A percentile compares a stretch with the other conserved stretches of the same genome.
Conservation (phyloP, 768 basidiomycete species). For the Amanita exitialis region DNA sequence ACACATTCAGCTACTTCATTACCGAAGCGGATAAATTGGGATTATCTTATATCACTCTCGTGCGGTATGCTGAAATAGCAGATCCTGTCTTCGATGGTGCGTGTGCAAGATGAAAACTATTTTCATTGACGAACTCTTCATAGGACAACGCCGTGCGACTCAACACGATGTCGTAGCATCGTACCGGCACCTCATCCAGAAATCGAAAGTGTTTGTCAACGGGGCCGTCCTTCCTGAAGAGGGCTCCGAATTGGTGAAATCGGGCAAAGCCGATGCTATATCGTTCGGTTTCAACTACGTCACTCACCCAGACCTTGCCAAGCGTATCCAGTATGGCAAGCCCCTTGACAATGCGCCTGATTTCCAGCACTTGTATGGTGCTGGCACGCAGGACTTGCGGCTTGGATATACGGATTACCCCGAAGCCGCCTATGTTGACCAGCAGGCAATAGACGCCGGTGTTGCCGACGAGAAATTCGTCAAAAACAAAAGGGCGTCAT, state of each 20-base stretch:
- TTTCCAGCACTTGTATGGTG: constrained; percentile 18
- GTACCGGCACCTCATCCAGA: constrained; percentile 24
- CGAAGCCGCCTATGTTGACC: constrained; percentile 10
- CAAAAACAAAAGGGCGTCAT: too few species aligned
- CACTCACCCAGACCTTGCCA: constrained; percentile 31
- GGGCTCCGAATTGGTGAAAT: constrained; percentile 23
- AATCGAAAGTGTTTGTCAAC: constrained; percentile 28
- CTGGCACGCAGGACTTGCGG: constrained; percentile 14
- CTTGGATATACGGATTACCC: constrained; percentile 30
- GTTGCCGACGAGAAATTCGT: too few species aligned
- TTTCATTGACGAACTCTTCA: neutral
- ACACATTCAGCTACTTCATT: constrained; percentile 32
- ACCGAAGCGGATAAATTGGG: constrained; percentile 28
- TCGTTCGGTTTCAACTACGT: constrained; percentile 27
- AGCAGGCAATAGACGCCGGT: too few species aligned
- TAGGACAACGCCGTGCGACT: constrained; percentile 26
- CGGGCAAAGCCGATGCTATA: constrained; percentile 25
- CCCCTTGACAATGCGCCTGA: constrained; percentile 23
- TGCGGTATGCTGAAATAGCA: constrained; percentile 14
- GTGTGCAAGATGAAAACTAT: neutral
- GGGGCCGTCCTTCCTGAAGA: constrained; percentile 25
- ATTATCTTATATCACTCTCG: constrained; percentile 21
- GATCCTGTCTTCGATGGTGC: constrained; percentile 23
- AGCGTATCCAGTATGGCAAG: constrained; percentile 23
- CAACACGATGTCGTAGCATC: constrained; percentile 29